Evolutionary conservation across 2,329 filamentous ascomycete genomes (phyloP), one percentile per base, ranked within the genome.

Genomic region (Stagonosporopsis tanaceti): DNA sequence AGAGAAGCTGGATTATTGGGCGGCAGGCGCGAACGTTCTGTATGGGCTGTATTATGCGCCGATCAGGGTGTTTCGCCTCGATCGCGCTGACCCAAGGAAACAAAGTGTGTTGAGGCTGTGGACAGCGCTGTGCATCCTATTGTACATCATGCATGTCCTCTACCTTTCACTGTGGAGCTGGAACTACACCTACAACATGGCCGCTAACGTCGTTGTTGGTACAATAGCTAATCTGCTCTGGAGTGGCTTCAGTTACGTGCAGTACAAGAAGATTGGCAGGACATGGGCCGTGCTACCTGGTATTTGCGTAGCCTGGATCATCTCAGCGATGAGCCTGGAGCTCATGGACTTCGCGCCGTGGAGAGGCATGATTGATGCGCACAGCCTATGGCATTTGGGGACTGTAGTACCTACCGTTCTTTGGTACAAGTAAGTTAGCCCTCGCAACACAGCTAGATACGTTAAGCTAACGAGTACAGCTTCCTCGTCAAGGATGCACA

Each of bases 101-200:
- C 79, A 80, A 59, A 82, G 80, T 3, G 62, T 92, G 46, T 81
- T 95, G 52, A 83, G 90, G 44, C 72, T 86, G 22, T 98, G 93
- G 94, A 93, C 92, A 0, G 70, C 82, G 12, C 64, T 91, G 7
- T 99, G 95, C 74, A 74, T 86, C 25, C 62, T 78, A 14, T 78
- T 96, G 50, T 99, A 96, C 76, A 71, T 83, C 25, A 80, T 85
- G 52, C 95, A 99, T 74, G 87, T 97, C 45, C 84, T 81, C 42
- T 99, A 97, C 76, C 83, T 99, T 52, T 92, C 89, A 71, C 86
- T 92, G 66, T 91, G 93, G 82, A 82, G 84, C 17, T 99, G 95
- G 91, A 91, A 98, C 77, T 99, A 99, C 76, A 90, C 89, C 5
- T 99, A 99, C 80, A 99, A 99, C 75, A 98, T 99, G 93, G 87